These are phyloP conservation scores for Prosopis cineraria DNA, from an alignment of 306 rosid species.

Conservation along the genomic window DNA sequence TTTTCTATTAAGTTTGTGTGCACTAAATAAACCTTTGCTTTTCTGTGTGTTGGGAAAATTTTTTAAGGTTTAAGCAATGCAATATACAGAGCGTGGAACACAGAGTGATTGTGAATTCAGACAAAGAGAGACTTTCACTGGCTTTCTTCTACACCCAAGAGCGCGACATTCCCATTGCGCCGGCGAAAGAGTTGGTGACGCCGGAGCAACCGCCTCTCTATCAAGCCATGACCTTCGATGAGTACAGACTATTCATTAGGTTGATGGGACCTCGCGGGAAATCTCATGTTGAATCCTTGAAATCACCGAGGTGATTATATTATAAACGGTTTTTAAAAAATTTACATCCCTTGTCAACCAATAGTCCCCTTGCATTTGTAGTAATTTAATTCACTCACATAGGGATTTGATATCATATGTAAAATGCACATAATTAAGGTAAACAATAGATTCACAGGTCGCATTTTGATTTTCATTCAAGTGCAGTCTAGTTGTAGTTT, in stretches of 20 bases:
- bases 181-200: slow-evolving; percentile 60
- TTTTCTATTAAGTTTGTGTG: too few species aligned
- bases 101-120: slow-evolving; percentile 82
- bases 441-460: background rate
- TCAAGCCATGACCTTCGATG: slow-evolving; percentile 70
- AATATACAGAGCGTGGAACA: slow-evolving; percentile 88
- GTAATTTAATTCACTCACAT: background rate
- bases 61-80: slow-evolving; percentile 76
- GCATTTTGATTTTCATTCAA: slow-evolving; percentile 6
- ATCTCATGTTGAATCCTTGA: slow-evolving; percentile 75
- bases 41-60: background rate
- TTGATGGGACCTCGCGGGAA: slow-evolving; percentile 75
- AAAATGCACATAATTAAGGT: background rate
- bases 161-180: slow-evolving; percentile 73
- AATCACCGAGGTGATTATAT: slow-evolving; percentile 44
- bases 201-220: slow-evolving; percentile 58
- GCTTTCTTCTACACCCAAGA: slow-evolving; percentile 94
- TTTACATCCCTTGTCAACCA: background rate
- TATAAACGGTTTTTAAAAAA: background rate
- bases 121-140: slow-evolving; percentile 65
- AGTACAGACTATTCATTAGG: slow-evolving; percentile 78
- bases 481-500: slow-evolving; percentile 9
- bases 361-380: background rate
- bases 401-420: background rate
- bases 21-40: too few species aligned